A percentile compares a stretch with the other conserved stretches of the same genome.
Conservation (phyloP, 106 monocot species). For the Apostasia shenzhenica region DNA sequence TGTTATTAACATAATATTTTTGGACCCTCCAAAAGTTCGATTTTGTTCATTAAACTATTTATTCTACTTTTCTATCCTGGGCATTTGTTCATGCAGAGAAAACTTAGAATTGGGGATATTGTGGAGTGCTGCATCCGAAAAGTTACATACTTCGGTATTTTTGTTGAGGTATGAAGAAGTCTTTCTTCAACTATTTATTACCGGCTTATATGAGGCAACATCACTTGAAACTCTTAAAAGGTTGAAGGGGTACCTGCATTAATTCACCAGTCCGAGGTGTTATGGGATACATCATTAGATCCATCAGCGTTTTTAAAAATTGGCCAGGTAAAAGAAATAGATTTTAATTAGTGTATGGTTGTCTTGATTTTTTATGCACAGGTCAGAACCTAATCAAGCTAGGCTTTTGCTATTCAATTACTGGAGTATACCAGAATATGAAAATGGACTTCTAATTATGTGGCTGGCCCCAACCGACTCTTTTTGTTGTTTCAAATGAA, state of each 20-base stretch:
- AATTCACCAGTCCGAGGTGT: conserved; percentile 85
- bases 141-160: conserved; percentile 91
- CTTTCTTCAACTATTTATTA: background rate
- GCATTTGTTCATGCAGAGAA: conserved; percentile 40
- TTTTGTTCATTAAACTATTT: no score
- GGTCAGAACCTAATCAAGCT: no score
- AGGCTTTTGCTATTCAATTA: no score
- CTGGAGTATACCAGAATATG: no score
- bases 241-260: conserved; percentile 90
- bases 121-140: conserved; percentile 70
- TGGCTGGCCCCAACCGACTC: no score
- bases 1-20: no score
- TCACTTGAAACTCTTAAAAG: conserved; percentile 25
- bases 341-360: no score
- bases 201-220: conserved; percentile 1
- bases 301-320: conserved; percentile 65
- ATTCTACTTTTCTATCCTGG: background rate
- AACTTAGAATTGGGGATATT: conserved; percentile 80
- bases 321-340: conserved; percentile 58
- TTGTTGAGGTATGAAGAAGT: conserved; percentile 68
- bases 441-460: no score
- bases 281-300: conserved; percentile 80
- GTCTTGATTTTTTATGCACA: no score
- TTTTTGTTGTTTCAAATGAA: no score
- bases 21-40: no score